Percentiles rank a stretch among this genome's conserved stretches.
phyloP scores from a whole-genome alignment of 2,329 filamentous ascomycete genomes.

The Huntiella moniliformis region DNA sequence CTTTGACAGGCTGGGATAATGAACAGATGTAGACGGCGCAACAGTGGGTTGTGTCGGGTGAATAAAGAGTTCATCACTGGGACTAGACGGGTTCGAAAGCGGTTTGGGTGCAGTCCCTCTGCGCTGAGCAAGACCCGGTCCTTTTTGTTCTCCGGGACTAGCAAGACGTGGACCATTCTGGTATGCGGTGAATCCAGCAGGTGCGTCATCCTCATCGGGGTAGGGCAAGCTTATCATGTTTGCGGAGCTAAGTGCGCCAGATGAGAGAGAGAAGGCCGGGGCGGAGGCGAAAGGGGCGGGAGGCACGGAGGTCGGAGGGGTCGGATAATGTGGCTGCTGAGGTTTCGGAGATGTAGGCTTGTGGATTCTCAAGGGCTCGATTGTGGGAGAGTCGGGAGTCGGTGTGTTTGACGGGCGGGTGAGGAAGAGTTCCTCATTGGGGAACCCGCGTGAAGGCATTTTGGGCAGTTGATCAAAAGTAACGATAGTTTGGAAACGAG shows the following conservation, averaged over 20 bases:
- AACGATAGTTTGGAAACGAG: too few relatives aligned
- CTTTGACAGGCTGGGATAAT: conserved; percentile 27
- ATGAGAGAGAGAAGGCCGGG: conserved; percentile 43
- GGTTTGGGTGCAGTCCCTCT: conserved; percentile 67
- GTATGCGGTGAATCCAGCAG: conserved; percentile 22
- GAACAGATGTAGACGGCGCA: neutral
- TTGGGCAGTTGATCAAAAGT: too few relatives aligned
- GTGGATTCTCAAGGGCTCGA: conserved; percentile 70
- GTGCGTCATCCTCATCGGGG: conserved; percentile 47
- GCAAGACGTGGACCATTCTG: conserved; percentile 33
- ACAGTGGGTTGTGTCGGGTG: conserved; percentile 23
- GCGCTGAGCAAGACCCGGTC: conserved; percentile 56
- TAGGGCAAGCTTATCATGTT: conserved; percentile 42
- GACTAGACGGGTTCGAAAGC: conserved; percentile 63
- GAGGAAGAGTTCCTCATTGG: conserved; percentile 73
- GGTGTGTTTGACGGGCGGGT: conserved; percentile 28
- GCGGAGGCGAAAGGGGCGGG: conserved; percentile 26
- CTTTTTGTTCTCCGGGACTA: conserved; percentile 35
- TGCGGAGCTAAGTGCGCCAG: conserved; percentile 52
- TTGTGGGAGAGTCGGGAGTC: conserved; percentile 52
- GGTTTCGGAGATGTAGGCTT: conserved; percentile 51
- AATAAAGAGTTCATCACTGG: conserved; percentile 64
- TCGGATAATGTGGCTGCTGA: conserved; percentile 33
- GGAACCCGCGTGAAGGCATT: conserved; percentile 27
- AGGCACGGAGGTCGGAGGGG: conserved; percentile 23